Base-by-base conservation (phyloP, 1,139 yeast genomes). In the Candida sanyaensis region DNA sequence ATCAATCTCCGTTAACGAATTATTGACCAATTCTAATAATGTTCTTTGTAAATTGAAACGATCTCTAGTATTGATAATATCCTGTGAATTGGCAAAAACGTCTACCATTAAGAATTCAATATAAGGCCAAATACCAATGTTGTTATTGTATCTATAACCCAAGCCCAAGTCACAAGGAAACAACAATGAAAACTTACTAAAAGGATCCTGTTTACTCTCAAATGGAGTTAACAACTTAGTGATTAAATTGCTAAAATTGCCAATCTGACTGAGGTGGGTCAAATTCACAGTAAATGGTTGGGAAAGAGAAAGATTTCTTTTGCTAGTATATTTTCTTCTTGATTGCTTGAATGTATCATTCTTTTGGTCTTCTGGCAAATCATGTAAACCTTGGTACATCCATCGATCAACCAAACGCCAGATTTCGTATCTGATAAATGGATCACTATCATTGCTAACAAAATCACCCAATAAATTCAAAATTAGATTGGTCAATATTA, bases 371-470 rank as follows among this genome's bases (percentile, higher is more conserved):
- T 62, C 44, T 12, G 50, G 36, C 8, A 41, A 37, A 28, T 57
- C 55, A 40, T 55, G 47, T 50, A 72, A 55, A 23, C 68, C 62
- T 50, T 70, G 80, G 60, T 84, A 87, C 28, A 88, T 67, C 90
- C 96, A 86, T n/a, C 76, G 67, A 59, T 92, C 97, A 11, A 92
- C 55, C 8, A 78, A 67, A 10, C 71, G 69, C 97, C 98, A 92
- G 23, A 89, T 73, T 31, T 73, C 74, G 34, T 71, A 65, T 53
- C 85, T 77, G 2, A 68, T 54, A 3, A 56, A 54, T 28, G 64
- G 54, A 39, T 63, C 63, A 10, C 61, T 59, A 42, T 74, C 75
- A 4, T 65, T 59, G 13, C 69, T 69, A 5, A 84, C 83, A 42
- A 82, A 71, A 44, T 65, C 66, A 73, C 55, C 84, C 62, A 92